A percentile compares a stretch with the other conserved stretches of the same genome.
Conservation (phyloP, 192 early-diverging fungal species). For the Chytriomyces sp. region DNA sequence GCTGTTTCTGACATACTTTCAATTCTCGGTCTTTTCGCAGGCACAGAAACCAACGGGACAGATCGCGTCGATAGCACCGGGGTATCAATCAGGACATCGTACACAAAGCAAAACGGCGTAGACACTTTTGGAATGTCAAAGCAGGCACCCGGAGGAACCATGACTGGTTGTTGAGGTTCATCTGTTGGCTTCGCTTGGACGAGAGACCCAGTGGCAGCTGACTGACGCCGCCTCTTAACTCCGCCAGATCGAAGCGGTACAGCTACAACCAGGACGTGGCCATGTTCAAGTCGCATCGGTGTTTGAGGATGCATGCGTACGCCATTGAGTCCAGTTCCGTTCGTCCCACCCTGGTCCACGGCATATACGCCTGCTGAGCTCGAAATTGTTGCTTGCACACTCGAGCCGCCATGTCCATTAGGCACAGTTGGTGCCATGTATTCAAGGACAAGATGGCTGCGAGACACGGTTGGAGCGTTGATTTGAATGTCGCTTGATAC, state of each 20-base stretch:
- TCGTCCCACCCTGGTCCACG: neutral
- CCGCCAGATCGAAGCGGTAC: neutral
- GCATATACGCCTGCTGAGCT: too few relatives aligned
- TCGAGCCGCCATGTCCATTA: neutral
- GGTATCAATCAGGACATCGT: neutral
- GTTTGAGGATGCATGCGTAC: neutral
- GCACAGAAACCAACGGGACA: too few relatives aligned
- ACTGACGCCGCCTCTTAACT: neutral
- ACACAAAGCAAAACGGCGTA: neutral
- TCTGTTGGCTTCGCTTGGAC: too few relatives aligned
- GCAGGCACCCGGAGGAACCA: neutral
- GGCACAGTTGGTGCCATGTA: neutral
- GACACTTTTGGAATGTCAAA: neutral
- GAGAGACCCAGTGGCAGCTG: too few relatives aligned
- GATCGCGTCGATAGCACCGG: too few relatives aligned
- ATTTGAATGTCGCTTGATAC: neutral
- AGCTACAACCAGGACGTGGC: neutral
- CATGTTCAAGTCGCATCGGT: neutral
- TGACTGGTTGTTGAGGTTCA: neutral
- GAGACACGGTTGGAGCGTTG: neutral
- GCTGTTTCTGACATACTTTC: too few relatives aligned
- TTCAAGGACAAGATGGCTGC: neutral
- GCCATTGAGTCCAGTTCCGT: conserved; percentile 1
- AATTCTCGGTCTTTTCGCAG: too few relatives aligned
- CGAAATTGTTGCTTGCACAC: neutral